A percentile compares a stretch with the other conserved stretches of the same genome.
Evolutionary conservation across 129 eudicot species (phyloP).

Genomic region (sunflower (Helianthus annuus)): HanXRQr2.0-SUNRISE NC_035449.2:22524737-22525236

Average conservation of each 20-base stretch:
- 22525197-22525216: slow-evolving; percentile 1
- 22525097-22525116: slow-evolving; percentile 3
- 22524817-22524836: neutral
- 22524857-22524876: neutral
- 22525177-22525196: neutral
- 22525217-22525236: slow-evolving; percentile 4
- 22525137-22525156: neutral
- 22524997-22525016: neutral
- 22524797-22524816: neutral
- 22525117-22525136: neutral
- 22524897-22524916: slow-evolving; percentile 9
- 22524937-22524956: too few species aligned
- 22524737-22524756: slow-evolving; percentile 3
- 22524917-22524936: neutral
- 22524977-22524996: neutral
- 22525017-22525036: neutral
- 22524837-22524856: neutral
- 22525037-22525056: neutral
- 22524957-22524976: neutral
- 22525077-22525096: slow-evolving; percentile 9
- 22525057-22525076: slow-evolving; percentile 10
- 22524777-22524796: neutral
- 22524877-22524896: neutral
- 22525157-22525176: neutral
- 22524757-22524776: neutral